Base-by-base conservation (phyloP, 176 grass and related monocot species). In the Cenchrus americanus region DNA sequence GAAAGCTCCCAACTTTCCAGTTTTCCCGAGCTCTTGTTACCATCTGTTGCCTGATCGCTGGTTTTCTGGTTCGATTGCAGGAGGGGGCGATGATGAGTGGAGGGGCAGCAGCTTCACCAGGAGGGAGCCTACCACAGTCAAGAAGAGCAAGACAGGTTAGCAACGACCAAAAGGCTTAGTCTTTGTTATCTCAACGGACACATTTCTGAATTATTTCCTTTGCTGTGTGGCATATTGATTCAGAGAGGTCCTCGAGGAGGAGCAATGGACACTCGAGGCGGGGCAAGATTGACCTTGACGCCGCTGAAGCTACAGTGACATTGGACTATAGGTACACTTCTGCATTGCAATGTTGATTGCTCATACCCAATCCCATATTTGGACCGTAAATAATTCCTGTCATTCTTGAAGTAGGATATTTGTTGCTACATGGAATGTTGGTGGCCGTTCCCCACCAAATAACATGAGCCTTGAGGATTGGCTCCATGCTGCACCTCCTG, bases 351-450 rank as follows among this genome's bases (percentile, higher is more conserved):
- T 46, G n/a, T 44, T 19, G 44, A 8, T 58, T 58, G n/a, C 46
- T 58, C 22, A 71, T n/a, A 17, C 37, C 18, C 42, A 47, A 47
- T 80, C 62, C 30, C 62, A 69, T 21, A 62, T 37, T 71, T 34
- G 24, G 12, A 22, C 10, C 3, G 44, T 21, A 52, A 21, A 69
- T 80, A 61, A 85, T 41, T 63, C 8, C 12, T 74, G 18, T 41
- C 32, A 75, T 86, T 86, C 67, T 86, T 86, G 89, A 78, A 80
- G 65, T 86, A 99, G 97, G 82, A 92, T 99, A 87, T 99, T 96
- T 77, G 97, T 91, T 76, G 87, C 97, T 10, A 99, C 97, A 75
- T 99, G 97, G 97, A 99, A 99, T 86, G 97, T 96, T 55, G 97
- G 93, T 61, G 97, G 97, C 10, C 90, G 91, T 81, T 90, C 97